Evolutionary conservation across 2,329 filamentous ascomycete genomes (phyloP), one percentile per base, ranked within the genome.

Genomic region (Huntiella moniliformis): DNA sequence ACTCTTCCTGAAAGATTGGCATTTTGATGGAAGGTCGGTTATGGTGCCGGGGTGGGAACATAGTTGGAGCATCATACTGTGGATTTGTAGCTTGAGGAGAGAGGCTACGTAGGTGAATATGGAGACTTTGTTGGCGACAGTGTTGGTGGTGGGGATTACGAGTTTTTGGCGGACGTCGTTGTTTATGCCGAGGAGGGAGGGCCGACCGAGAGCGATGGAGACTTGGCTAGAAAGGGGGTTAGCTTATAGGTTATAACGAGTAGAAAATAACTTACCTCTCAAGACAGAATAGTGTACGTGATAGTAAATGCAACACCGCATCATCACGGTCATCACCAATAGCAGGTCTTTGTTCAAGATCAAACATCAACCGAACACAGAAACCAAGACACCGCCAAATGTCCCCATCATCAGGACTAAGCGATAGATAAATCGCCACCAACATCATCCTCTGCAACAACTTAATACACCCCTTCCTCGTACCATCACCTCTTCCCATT

Each of bases 221-320:
- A 50, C 50, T 38, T 49, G 44, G 17, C 49, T 52, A 28, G 18
- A n/a, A 4, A 33, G 11, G n/a, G 35, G 6, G 42, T 33, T 33
- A 39, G 18, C 31, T n/a, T 11, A 10, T 16, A 4, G 4, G 6
- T 5, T 8, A 16, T 32, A 11, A 39, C 11, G 4, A 7, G 15
- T 32, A 13, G 13, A 5, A n/a, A 7, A 16, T n/a, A 16, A 22
- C 44, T 10, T 36, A 52, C 51, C 51, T 48, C 11, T 52, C 51
- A 10, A 52, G 35, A 36, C 43, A 47, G 44, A 51, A 52, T 17
- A 52, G 39, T 11, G 51, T 52, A 18, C 51, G 44, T 10, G 51
- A 49, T 28, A 52, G 40, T 4, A 44, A 49, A 42, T 46, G 42
- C 15, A 52, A 45, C 11, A 51, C 8, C 6, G 13, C 12, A 35